Base-by-base conservation (phyloP, 495 filamentous ascomycete species). In the Jackrogersella multiformis region DNA sequence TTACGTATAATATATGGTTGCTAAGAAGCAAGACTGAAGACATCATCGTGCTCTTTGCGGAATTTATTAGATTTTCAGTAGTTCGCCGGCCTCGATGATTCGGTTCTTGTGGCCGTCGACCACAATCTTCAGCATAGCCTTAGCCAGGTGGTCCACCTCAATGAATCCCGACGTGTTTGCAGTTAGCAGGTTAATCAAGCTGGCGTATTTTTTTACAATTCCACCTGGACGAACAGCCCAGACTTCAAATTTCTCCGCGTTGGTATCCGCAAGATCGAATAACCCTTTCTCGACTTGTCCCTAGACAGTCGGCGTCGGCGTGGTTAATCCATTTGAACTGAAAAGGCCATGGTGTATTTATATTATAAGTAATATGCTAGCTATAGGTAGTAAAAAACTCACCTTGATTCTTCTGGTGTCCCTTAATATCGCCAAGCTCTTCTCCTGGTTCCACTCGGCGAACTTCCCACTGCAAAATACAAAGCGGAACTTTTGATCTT, bases 401-500 rank as follows among this genome's bases (percentile, higher is more conserved):
- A 84, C 85, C 56, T 84, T 78, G 18, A 84, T 76, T 5, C 70
- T 76, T 34, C 84, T 73, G 13, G 77, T 77, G 18, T 83, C 76
- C 7, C 63, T 53, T 62, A 80, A 58, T 61, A 84, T 79, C 64
- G 74, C 77, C 30, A 86, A 61, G 2, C 66, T 41, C 70, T 80
- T 83, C 0, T 56, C 68, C 68, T 83, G 77, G 42, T 85, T 79
- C 68, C 78, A 76, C 59, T 85, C 83, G 9, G 80, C 77, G 0
- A 68, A 68, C 5, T 67, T 76, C 16, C 84, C 83, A 60, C 83
- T 84, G 49, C 80, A 75, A 69, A 84, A 84, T 2, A 86, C 71
- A 59, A 86, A 87, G 8, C 80, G 77, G 56, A 88, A 84, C 30
- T 74, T 77, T 45, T 73, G 76, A 4, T 70, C 65, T 8, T 68